A percentile compares a stretch with the other conserved stretches of the same genome.
Evolutionary conservation across 306 rosid species (phyloP).

Genomic region (Amphicarpaea edgeworthii): DNA sequence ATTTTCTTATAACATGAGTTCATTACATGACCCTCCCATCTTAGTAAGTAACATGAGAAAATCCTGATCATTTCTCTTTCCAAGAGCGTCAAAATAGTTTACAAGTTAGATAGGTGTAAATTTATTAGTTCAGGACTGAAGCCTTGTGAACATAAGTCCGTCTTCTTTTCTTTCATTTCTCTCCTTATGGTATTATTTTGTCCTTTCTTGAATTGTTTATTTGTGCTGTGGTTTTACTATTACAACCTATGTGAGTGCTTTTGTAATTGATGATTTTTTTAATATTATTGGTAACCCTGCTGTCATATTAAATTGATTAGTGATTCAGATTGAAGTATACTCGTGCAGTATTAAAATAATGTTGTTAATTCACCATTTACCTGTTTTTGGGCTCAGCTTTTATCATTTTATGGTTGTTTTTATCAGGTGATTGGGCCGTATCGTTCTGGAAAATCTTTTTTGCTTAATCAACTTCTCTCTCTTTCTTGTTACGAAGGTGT

Average conservation of each 20-base stretch:
- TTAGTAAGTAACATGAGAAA: background rate
- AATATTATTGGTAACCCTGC: slow-evolving; percentile 3
- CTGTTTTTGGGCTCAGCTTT: slow-evolving; percentile 38
- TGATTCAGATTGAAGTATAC: slow-evolving; percentile 33
- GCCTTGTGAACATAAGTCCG: slow-evolving; percentile 5
- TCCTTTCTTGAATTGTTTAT: slow-evolving; percentile 16
- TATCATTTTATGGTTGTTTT: slow-evolving; percentile 37
- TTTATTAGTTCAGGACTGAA: slow-evolving; percentile 7
- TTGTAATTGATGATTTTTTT: slow-evolving; percentile 4
- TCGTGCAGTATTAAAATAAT: slow-evolving; percentile 5
- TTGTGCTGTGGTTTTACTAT: background rate
- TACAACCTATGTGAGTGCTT: slow-evolving; percentile 1
- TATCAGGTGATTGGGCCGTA: slow-evolving; percentile 95
- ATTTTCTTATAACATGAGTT: background rate
- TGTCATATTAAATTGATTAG: background rate
- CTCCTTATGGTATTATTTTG: slow-evolving; percentile 11
- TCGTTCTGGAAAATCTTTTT: slow-evolving; percentile 96
- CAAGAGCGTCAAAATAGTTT: slow-evolving; percentile 15
- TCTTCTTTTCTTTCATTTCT: background rate
- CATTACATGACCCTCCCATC: background rate
- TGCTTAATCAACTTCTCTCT: slow-evolving; percentile 96
- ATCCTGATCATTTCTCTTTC: slow-evolving; percentile 17
- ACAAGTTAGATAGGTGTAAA: background rate
- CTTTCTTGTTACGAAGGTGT: slow-evolving; percentile 96
- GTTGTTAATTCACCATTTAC: slow-evolving; percentile 21